Percentiles rank a stretch among this genome's conserved stretches.
These are phyloP conservation scores for Aureobasidium namibiae DNA, from an alignment of 2,329 filamentous ascomycete species.

Conservation along the genomic window DNA sequence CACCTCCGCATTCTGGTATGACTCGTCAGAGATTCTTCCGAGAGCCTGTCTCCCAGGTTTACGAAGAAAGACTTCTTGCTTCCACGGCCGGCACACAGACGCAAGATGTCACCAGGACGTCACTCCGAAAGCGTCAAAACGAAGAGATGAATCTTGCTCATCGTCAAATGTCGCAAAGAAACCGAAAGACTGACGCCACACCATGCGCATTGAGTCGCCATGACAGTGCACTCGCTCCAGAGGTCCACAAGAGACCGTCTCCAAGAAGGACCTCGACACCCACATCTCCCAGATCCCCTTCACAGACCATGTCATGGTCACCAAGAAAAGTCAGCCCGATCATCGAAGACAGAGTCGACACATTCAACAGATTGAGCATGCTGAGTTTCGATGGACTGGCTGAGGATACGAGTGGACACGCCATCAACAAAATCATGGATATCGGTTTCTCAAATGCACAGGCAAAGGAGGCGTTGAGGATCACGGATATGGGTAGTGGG, in stretches of 20 bases:
- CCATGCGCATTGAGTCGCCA: background rate
- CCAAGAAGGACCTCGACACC: background rate
- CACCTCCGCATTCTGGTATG: conserved; percentile 35
- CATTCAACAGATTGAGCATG: conserved; percentile 17
- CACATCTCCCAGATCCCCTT: background rate
- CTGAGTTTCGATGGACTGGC: conserved; percentile 27
- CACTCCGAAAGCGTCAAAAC: background rate
- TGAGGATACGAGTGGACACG: conserved; percentile 48
- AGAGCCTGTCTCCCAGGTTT: conserved; percentile 52
- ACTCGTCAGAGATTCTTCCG: conserved; percentile 51
- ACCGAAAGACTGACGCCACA: background rate
- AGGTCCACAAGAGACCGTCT: background rate
- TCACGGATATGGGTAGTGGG: conserved; percentile 53
- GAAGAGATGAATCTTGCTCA: background rate
- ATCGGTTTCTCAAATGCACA: conserved; percentile 51
- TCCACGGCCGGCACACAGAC: conserved; percentile 15
- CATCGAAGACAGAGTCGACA: conserved; percentile 20
- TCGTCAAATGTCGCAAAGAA: background rate
- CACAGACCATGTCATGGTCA: background rate
- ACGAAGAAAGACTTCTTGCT: conserved; percentile 42
- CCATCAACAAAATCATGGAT: conserved; percentile 49
- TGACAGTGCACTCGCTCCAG: conserved; percentile 1
- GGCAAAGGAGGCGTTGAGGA: conserved; percentile 48
- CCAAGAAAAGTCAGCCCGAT: conserved; percentile 21
- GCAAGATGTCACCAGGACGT: background rate